A percentile compares a stretch with the other conserved stretches of the same genome.
Conservation (phyloP, 2,329 filamentous ascomycete genomes). For the Colletotrichum eleusines region DNA sequence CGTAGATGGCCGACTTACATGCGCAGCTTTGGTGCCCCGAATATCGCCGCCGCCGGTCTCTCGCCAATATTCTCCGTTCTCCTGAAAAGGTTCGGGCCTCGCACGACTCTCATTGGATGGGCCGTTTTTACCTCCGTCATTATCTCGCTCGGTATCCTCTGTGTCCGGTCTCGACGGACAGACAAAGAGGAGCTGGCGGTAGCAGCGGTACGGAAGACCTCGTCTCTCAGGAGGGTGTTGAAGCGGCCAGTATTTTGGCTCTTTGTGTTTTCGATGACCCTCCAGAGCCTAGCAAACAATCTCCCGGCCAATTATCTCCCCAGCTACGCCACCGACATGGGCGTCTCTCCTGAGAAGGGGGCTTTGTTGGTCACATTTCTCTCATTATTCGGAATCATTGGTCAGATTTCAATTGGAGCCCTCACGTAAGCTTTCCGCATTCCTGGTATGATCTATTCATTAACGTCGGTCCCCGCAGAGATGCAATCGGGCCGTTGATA, state of each 20-base stretch:
- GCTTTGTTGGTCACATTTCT: slow-evolving; percentile 19
- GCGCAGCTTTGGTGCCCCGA: slow-evolving; percentile 10
- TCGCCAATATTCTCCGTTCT: slow-evolving; percentile 24
- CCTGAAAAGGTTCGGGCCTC: slow-evolving; percentile 17
- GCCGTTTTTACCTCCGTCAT: background rate
- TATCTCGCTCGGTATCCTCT: slow-evolving; percentile 11
- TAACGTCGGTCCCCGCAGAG: background rate
- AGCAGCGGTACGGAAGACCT: background rate
- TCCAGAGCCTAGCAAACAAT: slow-evolving; percentile 22
- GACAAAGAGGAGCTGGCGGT: background rate
- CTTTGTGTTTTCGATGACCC: slow-evolving; percentile 19
- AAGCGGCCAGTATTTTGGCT: slow-evolving; percentile 17
- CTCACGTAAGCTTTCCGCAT: background rate
- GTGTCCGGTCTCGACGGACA: background rate
- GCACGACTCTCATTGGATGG: slow-evolving; percentile 17
- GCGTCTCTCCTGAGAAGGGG: slow-evolving; percentile 8
- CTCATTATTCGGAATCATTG: slow-evolving; percentile 8
- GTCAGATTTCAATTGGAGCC: slow-evolving; percentile 16
- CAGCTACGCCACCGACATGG: slow-evolving; percentile 22
- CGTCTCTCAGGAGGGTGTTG: background rate
- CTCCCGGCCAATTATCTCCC: slow-evolving; percentile 20
- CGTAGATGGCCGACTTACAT: background rate
- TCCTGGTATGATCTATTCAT: rapidly evolving
- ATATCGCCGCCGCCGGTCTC: slow-evolving; percentile 17
- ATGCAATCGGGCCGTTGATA: slow-evolving; percentile 14